Evolutionary conservation across 768 basidiomycete genomes (phyloP), one percentile per base, ranked within the genome.

Genomic region (Tylopilus balloui): DNA sequence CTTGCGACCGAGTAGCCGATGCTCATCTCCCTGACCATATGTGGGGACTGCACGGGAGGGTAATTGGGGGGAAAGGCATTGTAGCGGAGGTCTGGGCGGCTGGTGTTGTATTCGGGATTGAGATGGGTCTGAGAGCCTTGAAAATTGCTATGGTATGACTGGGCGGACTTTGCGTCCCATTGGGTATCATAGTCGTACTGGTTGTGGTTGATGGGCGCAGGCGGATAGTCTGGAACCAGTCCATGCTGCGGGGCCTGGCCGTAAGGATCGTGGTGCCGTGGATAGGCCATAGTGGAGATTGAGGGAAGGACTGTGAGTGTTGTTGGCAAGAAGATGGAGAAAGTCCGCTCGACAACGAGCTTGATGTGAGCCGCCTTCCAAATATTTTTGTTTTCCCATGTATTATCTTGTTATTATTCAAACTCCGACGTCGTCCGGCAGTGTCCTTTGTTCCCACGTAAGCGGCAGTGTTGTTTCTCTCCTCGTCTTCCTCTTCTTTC

Each of bases 81-180:
- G 61, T 82, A 79, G 20, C 55, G 61, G 9, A 66, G 45, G 46
- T 60, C 57, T 36, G 68, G 73, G 56, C 82, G 78, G 64, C 71
- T 72, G 77, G 79, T 78, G 55, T 78, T 83, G 46, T 86, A 78
- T 21, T 68, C 62, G 24, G 84, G 77, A 45, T 81, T 79, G 55
- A 89, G 79, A 61, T 88, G 86, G 23, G 73, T 79, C 59, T 88
- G 85, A 5, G 88, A 89, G 66, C 84, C 81, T 56, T 74, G 75
- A 58, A 76, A 78, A 24, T 42, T 55, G 64, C 76, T 78, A 58
- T 83, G 84, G 63, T 78, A 79, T 23, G 84, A 86, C 51, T 81
- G 80, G 39, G 72, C 68, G 5, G 80, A 83, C 60, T 74, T 77
- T 40, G 62, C 17, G 19, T 78, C 78, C 78, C 77, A 78, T 1